These are phyloP conservation scores for Chaetothyriales sp. DNA, from an alignment of 2,329 filamentous ascomycete species.

Conservation along the genomic window DNA sequence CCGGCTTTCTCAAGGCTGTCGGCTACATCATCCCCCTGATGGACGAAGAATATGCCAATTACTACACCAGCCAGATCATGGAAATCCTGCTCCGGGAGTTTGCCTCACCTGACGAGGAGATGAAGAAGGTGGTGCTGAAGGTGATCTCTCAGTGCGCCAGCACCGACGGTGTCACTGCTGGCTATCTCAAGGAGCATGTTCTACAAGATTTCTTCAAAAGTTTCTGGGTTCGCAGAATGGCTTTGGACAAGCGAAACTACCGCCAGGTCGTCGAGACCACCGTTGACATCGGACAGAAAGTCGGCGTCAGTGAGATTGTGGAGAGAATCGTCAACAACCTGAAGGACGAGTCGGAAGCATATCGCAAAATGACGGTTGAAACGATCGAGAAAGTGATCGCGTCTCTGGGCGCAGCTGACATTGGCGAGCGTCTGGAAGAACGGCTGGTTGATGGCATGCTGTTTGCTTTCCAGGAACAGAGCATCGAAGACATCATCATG, in stretches of 20 bases:
- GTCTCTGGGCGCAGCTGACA: slow-evolving; percentile 81
- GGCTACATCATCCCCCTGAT: slow-evolving; percentile 97
- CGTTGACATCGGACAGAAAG: slow-evolving; percentile 90
- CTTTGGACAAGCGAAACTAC: slow-evolving; percentile 93
- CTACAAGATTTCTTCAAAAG: slow-evolving; percentile 95
- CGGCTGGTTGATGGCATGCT: slow-evolving; percentile 88
- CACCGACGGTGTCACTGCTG: slow-evolving; percentile 86
- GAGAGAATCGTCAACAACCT: slow-evolving; percentile 87
- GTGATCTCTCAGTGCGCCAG: slow-evolving; percentile 91
- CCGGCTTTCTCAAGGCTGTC: slow-evolving; percentile 91
- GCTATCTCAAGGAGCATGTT: slow-evolving; percentile 89
- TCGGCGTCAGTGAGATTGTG: slow-evolving; percentile 90
- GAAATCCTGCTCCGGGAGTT: slow-evolving; percentile 94
- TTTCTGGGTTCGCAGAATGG: slow-evolving; percentile 97
- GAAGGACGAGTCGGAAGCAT: slow-evolving; percentile 95
- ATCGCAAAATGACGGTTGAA: slow-evolving; percentile 98
- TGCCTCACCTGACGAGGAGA: slow-evolving; percentile 92
- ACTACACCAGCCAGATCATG: slow-evolving; percentile 98
- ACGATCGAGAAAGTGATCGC: slow-evolving; percentile 94
- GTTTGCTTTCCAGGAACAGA: slow-evolving; percentile 95
- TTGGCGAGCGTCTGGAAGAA: slow-evolving; percentile 83
- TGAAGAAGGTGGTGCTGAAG: slow-evolving; percentile 99
- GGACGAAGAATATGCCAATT: slow-evolving; percentile 99
- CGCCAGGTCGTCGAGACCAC: slow-evolving; percentile 96
- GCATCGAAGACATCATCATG: slow-evolving; percentile 87